A percentile compares a stretch with the other conserved stretches of the same genome.
phyloP scores from a whole-genome alignment of 2,329 filamentous ascomycete genomes.

The Cladophialophora immunda region DNA sequence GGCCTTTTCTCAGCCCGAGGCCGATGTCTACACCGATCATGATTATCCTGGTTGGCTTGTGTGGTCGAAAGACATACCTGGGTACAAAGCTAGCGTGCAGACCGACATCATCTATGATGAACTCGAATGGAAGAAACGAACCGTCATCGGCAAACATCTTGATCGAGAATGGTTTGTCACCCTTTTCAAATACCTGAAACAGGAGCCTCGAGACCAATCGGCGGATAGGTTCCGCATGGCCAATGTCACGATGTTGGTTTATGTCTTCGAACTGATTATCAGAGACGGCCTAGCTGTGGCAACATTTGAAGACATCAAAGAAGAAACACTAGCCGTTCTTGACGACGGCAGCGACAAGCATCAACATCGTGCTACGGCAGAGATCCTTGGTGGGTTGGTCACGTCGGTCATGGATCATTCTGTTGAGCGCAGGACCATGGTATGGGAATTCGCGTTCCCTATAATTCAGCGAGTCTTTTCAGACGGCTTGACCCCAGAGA shows the following conservation, averaged over 20 bases:
- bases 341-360: conserved; percentile 97
- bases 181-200: conserved; percentile 93
- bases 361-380: conserved; percentile 92
- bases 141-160: conserved; percentile 80
- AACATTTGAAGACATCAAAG: conserved; percentile 87
- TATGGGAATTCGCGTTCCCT: conserved; percentile 92
- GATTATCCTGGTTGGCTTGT: conserved; percentile 97
- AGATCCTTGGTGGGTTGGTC: conserved; percentile 88
- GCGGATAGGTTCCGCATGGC: conserved; percentile 90
- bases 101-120: conserved; percentile 79
- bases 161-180: conserved; percentile 85
- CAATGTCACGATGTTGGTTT: conserved; percentile 84
- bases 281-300: conserved; percentile 75
- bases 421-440: conserved; percentile 73
- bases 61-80: conserved; percentile 88
- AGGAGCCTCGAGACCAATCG: conserved; percentile 84
- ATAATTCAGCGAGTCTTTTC: conserved; percentile 85
- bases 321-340: conserved; percentile 78
- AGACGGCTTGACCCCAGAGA: conserved; percentile 94
- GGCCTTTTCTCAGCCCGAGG: conserved; percentile 77
- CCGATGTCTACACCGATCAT: conserved; percentile 88
- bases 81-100: conserved; percentile 74
- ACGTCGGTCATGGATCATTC: conserved; percentile 81
- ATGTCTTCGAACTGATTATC: conserved; percentile 89
- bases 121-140: conserved; percentile 75